Evolutionary conservation across 345 rosid genomes (phyloP).

Genomic region (Anastatica hierochuntica): DNA sequence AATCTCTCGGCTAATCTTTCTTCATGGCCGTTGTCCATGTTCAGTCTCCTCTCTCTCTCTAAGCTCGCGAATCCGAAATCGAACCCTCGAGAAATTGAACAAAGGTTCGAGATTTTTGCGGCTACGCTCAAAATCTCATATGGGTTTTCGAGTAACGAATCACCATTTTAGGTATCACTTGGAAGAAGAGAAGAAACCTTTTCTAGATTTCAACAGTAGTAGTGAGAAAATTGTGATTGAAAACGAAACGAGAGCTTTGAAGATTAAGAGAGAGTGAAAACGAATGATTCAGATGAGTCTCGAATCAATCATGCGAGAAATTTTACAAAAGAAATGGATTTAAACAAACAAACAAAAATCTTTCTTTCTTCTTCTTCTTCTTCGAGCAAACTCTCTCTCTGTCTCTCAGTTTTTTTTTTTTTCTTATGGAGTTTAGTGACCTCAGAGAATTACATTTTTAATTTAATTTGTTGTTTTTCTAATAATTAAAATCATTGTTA

Average conservation of each 20-base stretch:
- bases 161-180: constrained; percentile 12
- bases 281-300: no score
- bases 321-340: no score
- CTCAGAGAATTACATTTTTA: no score
- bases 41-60: neutral
- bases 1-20: constrained; percentile 47
- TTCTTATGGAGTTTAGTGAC: no score
- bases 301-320: no score
- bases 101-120: constrained; percentile 3
- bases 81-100: constrained; percentile 24
- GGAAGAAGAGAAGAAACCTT: constrained; percentile 4
- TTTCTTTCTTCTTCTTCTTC: constrained; percentile 19
- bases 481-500: no score
- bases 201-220: constrained; percentile 18
- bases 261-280: no score
- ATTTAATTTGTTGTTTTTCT: no score
- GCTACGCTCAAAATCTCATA: constrained; percentile 18
- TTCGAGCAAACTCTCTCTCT: constrained; percentile 18
- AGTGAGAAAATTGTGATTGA: no score
- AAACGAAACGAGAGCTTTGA: no score
- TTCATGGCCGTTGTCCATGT: constrained; percentile 78
- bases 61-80: constrained; percentile 20
- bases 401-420: no score
- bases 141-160: constrained; percentile 19
- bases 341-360: no score